phyloP scores from a whole-genome alignment of 75 land plant genomes.

The Selaginella tamariscina region DNA sequence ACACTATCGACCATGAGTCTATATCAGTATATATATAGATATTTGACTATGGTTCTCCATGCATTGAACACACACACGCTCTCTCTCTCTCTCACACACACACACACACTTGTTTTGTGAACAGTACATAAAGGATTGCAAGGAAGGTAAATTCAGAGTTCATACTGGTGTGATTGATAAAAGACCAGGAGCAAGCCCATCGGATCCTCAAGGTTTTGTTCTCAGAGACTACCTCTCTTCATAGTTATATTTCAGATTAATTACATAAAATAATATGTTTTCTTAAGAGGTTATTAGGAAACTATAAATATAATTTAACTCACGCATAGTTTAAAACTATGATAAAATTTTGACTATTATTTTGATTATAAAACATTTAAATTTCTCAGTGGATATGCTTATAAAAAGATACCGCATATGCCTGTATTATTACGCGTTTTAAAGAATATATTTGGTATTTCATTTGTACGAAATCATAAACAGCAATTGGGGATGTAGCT shows the following conservation, averaged over 20 bases:
- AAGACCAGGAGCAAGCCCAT: constrained; percentile 79
- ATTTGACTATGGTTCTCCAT: not conserved
- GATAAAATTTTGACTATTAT: too few relatives aligned
- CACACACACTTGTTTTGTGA: not conserved
- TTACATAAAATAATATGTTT: too few relatives aligned
- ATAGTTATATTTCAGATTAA: constrained; percentile 2
- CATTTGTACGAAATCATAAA: too few relatives aligned
- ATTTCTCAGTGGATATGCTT: too few relatives aligned
- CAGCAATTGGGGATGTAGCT: constrained; percentile 73
- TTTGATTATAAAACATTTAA: too few relatives aligned
- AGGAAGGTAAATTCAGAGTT: constrained; percentile 44
- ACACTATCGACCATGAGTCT: not conserved
- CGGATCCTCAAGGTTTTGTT: constrained; percentile 56
- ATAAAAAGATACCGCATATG: too few relatives aligned
- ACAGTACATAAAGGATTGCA: constrained; percentile 80
- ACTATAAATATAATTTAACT: too few relatives aligned
- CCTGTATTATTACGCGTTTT: too few relatives aligned
- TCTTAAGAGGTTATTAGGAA: too few relatives aligned
- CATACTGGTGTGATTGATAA: constrained; percentile 83
- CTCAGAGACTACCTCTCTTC: constrained; percentile 28
- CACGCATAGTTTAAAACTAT: too few relatives aligned
- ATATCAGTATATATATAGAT: not conserved
- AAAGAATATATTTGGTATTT: too few relatives aligned
- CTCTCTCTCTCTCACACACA: not conserved
- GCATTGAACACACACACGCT: not conserved